Conservation (phyloP, 2,329 filamentous ascomycete genomes). For the Rutstroemia sp. region DNA sequence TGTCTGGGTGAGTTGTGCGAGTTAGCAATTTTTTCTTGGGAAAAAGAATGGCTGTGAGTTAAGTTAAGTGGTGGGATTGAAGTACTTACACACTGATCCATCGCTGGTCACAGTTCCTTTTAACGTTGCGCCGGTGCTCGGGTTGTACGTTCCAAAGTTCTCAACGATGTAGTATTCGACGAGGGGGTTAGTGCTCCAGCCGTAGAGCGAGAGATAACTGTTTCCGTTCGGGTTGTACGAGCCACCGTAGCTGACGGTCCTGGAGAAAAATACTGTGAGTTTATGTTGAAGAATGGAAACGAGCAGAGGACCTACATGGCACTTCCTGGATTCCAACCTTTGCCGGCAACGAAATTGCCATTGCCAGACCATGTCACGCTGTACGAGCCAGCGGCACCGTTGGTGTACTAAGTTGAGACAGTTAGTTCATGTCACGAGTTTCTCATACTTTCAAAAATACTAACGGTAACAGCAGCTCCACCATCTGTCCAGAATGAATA, state of each 20-base stretch:
- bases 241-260: slow-evolving; percentile 36
- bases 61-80: neutral
- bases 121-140: slow-evolving; percentile 38
- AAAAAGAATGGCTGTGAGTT: too few species aligned
- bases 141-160: slow-evolving; percentile 42
- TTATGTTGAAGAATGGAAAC: neutral
- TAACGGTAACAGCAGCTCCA: slow-evolving; percentile 33
- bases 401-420: slow-evolving; percentile 38
- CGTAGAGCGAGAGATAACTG: slow-evolving; percentile 48
- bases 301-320: slow-evolving; percentile 12
- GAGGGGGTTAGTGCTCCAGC: slow-evolving; percentile 37
- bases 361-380: slow-evolving; percentile 41
- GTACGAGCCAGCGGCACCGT: slow-evolving; percentile 43
- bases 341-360: slow-evolving; percentile 41
- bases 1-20: slow-evolving; percentile 13
- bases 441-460: neutral
- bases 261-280: neutral
- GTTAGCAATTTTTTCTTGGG: too few species aligned
- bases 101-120: slow-evolving; percentile 45
- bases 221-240: slow-evolving; percentile 36
- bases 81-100: slow-evolving; percentile 39
- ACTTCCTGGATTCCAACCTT: slow-evolving; percentile 40
- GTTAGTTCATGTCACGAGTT: neutral
- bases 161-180: slow-evolving; percentile 47
- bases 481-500: slow-evolving; percentile 55